Conservation (phyloP, 441 rosid genomes). For the Metrosideros polymorpha region DNA sequence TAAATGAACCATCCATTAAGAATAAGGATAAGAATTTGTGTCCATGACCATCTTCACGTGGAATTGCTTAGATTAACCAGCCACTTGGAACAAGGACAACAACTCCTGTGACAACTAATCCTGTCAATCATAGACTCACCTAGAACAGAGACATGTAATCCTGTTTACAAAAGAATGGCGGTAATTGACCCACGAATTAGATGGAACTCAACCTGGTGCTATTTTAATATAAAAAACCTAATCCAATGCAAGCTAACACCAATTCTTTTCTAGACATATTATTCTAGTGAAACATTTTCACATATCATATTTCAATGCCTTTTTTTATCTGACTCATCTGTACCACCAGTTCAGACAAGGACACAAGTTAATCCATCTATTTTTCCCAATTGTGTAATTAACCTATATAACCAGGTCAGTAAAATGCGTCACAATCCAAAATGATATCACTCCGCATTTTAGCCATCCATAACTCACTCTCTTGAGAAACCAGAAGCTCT, state of each 20-base stretch:
- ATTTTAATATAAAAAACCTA: not conserved
- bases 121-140: not conserved
- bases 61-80: not conserved
- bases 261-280: not conserved
- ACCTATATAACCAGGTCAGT: not conserved
- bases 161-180: not conserved
- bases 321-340: not conserved
- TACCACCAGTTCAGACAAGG: not conserved
- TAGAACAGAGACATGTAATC: not conserved
- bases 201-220: not conserved
- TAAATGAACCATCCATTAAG: not conserved
- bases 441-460: not conserved
- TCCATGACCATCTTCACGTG: not conserved
- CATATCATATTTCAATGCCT: not conserved
- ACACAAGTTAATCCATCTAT: not conserved
- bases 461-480: not conserved
- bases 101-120: not conserved
- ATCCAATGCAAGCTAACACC: not conserved
- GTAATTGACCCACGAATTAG: not conserved
- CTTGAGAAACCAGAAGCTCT: not conserved
- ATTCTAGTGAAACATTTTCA: not conserved
- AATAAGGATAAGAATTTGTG: not conserved
- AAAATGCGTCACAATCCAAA: not conserved
- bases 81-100: not conserved
- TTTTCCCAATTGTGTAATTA: not conserved